Evolutionary conservation across 805 yeast genomes (phyloP).

Genomic region (Starmerella floricola): DNA sequence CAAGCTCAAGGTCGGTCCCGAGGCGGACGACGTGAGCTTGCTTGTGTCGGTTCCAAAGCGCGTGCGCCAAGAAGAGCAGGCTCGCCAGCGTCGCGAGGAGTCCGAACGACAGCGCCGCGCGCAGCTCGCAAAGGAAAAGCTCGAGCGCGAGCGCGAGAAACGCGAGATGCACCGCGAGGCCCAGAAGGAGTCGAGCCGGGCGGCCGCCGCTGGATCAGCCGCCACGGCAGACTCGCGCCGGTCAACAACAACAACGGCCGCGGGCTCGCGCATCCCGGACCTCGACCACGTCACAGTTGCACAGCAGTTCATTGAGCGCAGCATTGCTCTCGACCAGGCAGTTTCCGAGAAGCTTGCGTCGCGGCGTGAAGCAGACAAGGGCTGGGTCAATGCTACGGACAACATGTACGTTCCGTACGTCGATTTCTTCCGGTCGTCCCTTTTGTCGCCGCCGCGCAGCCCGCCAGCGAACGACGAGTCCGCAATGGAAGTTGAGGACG

Average conservation of each 20-base stretch:
- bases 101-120: slow-evolving; percentile 17
- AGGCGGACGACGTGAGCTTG: slow-evolving; percentile 66
- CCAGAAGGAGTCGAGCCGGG: slow-evolving; percentile 8
- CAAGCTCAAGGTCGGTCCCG: slow-evolving; percentile 46
- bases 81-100: slow-evolving; percentile 16
- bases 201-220: slow-evolving; percentile 28
- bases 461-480: neutral
- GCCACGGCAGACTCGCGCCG: slow-evolving; percentile 22
- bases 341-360: slow-evolving; percentile 62
- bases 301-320: slow-evolving; percentile 58
- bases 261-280: slow-evolving; percentile 88
- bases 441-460: slow-evolving; percentile 28
- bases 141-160: slow-evolving; percentile 17
- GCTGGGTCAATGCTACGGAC: slow-evolving; percentile 76
- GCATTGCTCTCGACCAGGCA: slow-evolving; percentile 65
- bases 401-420: slow-evolving; percentile 74
- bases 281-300: slow-evolving; percentile 77
- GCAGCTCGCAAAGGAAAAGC: slow-evolving; percentile 16
- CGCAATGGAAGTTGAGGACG: neutral
- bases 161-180: slow-evolving; percentile 15
- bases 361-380: slow-evolving; percentile 51
- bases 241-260: slow-evolving; percentile 13
- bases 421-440: slow-evolving; percentile 40
- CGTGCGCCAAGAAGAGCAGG: slow-evolving; percentile 39
- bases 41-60: slow-evolving; percentile 49